Base-by-base conservation (phyloP, 768 basidiomycete species). In the Pisolithus tinctorius region DNA sequence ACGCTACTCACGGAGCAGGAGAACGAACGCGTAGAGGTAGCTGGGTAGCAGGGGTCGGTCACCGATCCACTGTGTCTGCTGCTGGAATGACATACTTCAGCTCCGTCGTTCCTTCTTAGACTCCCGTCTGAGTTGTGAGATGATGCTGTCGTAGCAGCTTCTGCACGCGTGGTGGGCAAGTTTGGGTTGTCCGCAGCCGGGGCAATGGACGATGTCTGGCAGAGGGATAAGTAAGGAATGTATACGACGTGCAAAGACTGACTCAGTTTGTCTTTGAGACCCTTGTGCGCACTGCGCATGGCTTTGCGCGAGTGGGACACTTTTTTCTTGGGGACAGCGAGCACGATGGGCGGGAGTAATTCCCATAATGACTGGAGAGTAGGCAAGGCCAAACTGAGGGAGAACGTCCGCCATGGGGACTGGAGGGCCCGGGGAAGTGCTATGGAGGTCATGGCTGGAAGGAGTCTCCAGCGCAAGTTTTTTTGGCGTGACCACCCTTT, bases 281-380 rank as follows among this genome's bases (percentile, higher is more conserved):
- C 93, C 69, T 98, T 98, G 69, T 93, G 93, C 14, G 93, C 87
- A 55, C 83, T 83, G 39, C 94, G 79, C 93, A 95, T 95, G n/a
- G 86, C 79, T 69, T 98, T 98, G 47, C 89, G 78, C 20, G 91
- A 93, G 70, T 97, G 93, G 0, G 93, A 93, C 10, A 83, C 79
- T 71, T 94, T 94, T 66, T 86, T 87, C 72, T 97, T 97, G 25
- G 95, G 95, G 2, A 95, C 95, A 25, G 93, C 93, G 40, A 93
- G 80, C 17, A 97, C 73, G 66, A 94, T 83, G 1, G 93, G 78
- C 11, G 94, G 94, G 55, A 97, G 78, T 41, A 96, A 79, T 55
- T 94, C 89, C 38, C 75, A 69, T 20, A 85, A 67, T 3, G 76
- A 72, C 36, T 73, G 71, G 36, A 79, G 60, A 4, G 71, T 55